Percentiles rank a stretch among this genome's conserved stretches.
Conservation (phyloP, 192 early-diverging fungal genomes). For the Allomyces arbusculus region DNA sequence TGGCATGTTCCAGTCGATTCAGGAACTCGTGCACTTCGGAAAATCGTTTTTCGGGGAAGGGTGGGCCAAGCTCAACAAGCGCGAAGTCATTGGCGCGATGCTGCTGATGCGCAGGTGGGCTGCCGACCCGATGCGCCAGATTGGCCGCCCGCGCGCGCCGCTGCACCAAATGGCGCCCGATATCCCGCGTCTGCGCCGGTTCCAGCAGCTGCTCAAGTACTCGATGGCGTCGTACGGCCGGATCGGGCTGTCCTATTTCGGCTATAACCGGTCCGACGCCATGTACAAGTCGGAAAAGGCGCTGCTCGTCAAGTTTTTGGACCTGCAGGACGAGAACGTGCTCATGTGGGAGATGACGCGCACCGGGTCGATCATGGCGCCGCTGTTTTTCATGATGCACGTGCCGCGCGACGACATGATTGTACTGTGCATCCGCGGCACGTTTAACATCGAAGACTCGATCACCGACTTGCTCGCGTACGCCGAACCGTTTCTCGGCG, state of each 20-base stretch:
- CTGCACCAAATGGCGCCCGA: neutral
- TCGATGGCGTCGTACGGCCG: neutral
- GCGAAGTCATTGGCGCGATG: neutral
- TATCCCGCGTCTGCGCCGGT: neutral
- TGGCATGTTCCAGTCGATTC: neutral
- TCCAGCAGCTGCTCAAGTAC: neutral
- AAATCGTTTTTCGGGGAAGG: neutral
- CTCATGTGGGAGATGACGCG: neutral
- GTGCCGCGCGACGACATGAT: neutral
- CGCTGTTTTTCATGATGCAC: neutral
- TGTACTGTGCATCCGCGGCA: neutral
- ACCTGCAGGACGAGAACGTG: neutral
- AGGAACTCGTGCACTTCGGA: neutral
- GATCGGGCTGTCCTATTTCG: neutral
- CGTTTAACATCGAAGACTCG: neutral
- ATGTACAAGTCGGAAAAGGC: neutral
- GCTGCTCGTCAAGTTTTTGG: neutral
- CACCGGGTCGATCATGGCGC: neutral
- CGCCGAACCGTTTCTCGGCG: neutral
- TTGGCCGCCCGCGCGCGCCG: neutral
- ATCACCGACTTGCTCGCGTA: neutral
- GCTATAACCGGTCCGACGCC: neutral
- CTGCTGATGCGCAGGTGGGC: neutral
- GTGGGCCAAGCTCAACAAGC: neutral
- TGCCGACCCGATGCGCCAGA: neutral